Evolutionary conservation across 2,329 filamentous ascomycete genomes (phyloP), one percentile per base, ranked within the genome.

Genomic region (Aspergillus intermedius): DNA sequence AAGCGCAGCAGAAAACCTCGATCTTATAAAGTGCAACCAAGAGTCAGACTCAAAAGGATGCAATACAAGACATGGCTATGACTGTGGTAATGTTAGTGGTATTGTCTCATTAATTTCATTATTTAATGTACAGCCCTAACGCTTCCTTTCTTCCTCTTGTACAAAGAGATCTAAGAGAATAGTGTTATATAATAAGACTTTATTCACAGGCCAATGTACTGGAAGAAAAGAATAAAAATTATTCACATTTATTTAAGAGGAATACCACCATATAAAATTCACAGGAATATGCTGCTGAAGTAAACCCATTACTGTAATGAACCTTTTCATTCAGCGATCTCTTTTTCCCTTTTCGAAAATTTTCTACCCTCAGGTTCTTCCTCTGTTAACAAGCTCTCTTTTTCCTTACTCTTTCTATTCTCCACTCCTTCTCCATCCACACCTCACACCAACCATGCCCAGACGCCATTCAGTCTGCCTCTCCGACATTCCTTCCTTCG

Each of bases 381-480:
- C 17, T 9, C 6, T 37, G n/a, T 37, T 5, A 15, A 9, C 34
- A 37, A 12, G 10, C 37, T 40, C 15, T 21, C 17, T 40, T 30
- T 12, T 30, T 10, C 12, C 17, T 19, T 12, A 21, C 37, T 19
- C 10, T 12, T 40, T 40, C 37, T 19, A 22, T 10, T 10, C 15
- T 40, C 37, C 17, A 5, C 17, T 19, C 17, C 17, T 40, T 21
- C 5, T 10, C 17, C 6, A 40, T 21, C 37, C 10, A 21, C 22
- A 15, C 23, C 35, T 17, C 10, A 21, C 22, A 25, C 23, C 35
- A 43, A 17, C 5, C 13, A 56, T 56, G 54, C 21, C 32, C 13
- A 51, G 56, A 37, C 49, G 51, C 19, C 35, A 48, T 17, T 53
- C 57, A 10, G 50, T 57, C 47, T 57, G 57, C 42, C 28, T 54